These are phyloP conservation scores for Phoma sp. DNA, from an alignment of 2,329 filamentous ascomycete species.

Conservation along the genomic window DNA sequence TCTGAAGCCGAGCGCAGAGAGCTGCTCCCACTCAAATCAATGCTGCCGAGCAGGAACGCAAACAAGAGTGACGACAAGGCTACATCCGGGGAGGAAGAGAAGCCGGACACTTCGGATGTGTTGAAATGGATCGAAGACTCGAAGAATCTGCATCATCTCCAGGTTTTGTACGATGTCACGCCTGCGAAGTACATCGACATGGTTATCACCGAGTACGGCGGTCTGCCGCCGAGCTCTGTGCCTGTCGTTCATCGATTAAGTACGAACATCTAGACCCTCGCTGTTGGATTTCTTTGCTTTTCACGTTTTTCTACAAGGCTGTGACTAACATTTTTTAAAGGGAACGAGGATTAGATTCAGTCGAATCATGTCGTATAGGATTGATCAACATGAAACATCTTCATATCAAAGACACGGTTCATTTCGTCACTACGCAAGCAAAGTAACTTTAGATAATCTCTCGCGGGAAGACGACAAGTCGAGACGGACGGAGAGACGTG, in stretches of 20 bases:
- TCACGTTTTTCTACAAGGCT: background rate
- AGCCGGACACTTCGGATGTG: conserved; percentile 37
- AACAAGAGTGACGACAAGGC: conserved; percentile 34
- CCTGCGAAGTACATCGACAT: conserved; percentile 84
- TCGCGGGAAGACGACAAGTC: no score
- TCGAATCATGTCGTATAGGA: background rate
- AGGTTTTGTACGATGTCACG: conserved; percentile 91
- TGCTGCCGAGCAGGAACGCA: conserved; percentile 25
- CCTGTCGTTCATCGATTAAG: conserved; percentile 71
- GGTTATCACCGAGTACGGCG: conserved; percentile 90
- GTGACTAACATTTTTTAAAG: conserved; percentile 3
- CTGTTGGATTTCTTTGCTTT: conserved; percentile 20
- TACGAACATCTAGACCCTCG: conserved; percentile 41
- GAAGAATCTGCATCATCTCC: conserved; percentile 64
- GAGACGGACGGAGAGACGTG: background rate
- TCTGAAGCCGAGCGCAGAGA: conserved; percentile 43
- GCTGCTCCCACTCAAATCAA: conserved; percentile 40
- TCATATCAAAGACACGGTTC: background rate
- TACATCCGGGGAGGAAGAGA: conserved; percentile 21
- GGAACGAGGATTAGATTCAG: conserved; percentile 12
- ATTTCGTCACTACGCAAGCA: background rate
- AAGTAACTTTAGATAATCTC: background rate
- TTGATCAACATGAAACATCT: background rate
- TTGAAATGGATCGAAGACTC: conserved; percentile 47
- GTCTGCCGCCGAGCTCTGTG: conserved; percentile 83